Conservation (phyloP, 208 protist genomes). For the Herpetomonas samuelpessoai region DNA sequence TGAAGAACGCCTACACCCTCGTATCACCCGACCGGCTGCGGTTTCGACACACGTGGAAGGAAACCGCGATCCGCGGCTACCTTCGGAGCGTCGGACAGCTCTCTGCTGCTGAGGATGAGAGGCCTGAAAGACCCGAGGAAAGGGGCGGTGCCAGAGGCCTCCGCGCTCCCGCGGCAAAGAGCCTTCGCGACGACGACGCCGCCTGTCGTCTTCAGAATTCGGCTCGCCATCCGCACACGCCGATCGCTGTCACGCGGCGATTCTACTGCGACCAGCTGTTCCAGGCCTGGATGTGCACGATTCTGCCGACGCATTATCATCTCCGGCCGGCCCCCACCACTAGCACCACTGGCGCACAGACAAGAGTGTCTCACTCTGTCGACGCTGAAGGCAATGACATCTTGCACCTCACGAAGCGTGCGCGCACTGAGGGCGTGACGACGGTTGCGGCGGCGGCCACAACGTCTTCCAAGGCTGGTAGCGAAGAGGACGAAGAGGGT, state of each 20-base stretch:
- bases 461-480: slow-evolving; percentile 1
- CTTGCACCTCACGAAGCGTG: background rate
- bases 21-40: slow-evolving; percentile 51
- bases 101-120: background rate
- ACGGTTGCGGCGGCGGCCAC: slow-evolving; percentile 11
- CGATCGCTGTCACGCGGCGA: slow-evolving; percentile 46
- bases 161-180: background rate
- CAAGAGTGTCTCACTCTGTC: slow-evolving; percentile 1
- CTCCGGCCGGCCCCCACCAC: slow-evolving; percentile 23
- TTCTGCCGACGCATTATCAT: slow-evolving; percentile 74
- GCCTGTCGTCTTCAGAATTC: no score
- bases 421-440: background rate
- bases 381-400: background rate
- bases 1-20: slow-evolving; percentile 66
- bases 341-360: no score
- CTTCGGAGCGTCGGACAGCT: slow-evolving; percentile 1
- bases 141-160: background rate
- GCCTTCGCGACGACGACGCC: background rate
- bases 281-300: slow-evolving; percentile 89
- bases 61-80: slow-evolving; percentile 67
- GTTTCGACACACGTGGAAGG: slow-evolving; percentile 74
- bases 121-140: background rate
- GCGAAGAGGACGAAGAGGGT: slow-evolving; percentile 7
- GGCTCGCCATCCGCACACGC: slow-evolving; percentile 26
- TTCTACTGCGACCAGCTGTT: slow-evolving; percentile 86